phyloP scores from a whole-genome alignment of 768 basidiomycete genomes.

The Paxillus involutus region DNA sequence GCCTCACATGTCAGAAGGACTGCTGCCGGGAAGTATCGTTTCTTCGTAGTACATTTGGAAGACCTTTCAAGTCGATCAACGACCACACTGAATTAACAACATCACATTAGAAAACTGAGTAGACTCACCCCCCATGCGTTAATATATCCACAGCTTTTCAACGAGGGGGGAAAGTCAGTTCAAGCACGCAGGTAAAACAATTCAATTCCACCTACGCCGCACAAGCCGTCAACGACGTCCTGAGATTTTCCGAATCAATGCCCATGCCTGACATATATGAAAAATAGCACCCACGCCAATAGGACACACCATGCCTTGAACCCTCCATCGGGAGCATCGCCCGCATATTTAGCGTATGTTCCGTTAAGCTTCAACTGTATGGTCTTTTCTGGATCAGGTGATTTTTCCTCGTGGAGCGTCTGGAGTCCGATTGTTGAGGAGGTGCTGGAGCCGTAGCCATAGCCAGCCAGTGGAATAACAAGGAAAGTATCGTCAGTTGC shows the following conservation, averaged over 20 bases:
- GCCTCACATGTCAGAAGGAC: conserved; percentile 65
- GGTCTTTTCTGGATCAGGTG: conserved; percentile 7
- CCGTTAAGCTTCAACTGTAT: background rate
- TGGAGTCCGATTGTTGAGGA: conserved; percentile 1
- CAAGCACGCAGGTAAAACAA: too few relatives aligned
- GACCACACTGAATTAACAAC: background rate
- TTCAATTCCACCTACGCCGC: conserved; percentile 34
- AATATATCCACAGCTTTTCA: conserved; percentile 51
- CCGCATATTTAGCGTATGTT: conserved; percentile 19
- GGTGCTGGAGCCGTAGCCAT: background rate
- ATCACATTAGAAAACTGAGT: background rate
- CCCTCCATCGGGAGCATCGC: conserved; percentile 29
- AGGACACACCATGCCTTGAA: conserved; percentile 32
- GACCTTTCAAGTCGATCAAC: conserved; percentile 38
- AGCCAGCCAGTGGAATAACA: background rate
- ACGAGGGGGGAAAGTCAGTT: too few relatives aligned
- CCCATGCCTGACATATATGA: background rate
- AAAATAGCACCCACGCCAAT: conserved; percentile 18
- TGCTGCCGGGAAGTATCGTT: conserved; percentile 44
- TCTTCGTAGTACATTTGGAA: conserved; percentile 75
- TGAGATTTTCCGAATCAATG: conserved; percentile 6
- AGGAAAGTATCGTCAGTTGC: too few relatives aligned
- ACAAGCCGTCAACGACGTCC: conserved; percentile 30
- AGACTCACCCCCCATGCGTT: conserved; percentile 72
- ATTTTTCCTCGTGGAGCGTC: conserved; percentile 12